Percentiles rank a stretch among this genome's conserved stretches.
Evolutionary conservation across 352 stramenopile species (phyloP).

Genomic region (Pythium folliculosum): DNA sequence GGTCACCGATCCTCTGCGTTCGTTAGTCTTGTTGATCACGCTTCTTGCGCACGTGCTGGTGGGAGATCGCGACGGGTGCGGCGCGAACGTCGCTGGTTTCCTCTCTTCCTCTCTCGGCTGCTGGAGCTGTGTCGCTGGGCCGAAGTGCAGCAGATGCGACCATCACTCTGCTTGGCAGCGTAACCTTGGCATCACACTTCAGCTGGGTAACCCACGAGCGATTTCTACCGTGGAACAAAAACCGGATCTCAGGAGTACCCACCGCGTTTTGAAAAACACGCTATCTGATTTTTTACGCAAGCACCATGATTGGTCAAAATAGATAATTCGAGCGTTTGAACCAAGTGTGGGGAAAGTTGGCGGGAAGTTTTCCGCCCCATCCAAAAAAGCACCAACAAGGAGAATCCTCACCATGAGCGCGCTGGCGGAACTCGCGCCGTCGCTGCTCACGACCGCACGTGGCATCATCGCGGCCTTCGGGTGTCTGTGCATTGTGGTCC

Average conservation of each 20-base stretch:
- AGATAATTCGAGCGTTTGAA: not conserved
- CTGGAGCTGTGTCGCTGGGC: constrained; percentile 1
- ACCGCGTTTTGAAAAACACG: constrained; percentile 10
- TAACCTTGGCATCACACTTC: not conserved
- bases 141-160: constrained; percentile 14
- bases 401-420: constrained; percentile 2
- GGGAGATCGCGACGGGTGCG: not conserved
- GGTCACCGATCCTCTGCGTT: too few species aligned
- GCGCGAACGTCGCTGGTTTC: not conserved
- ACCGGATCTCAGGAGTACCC: not conserved
- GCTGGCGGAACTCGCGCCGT: constrained; percentile 16
- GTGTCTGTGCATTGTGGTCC: constrained; percentile 15
- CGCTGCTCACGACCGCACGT: constrained; percentile 22
- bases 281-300: not conserved
- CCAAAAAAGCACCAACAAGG: not conserved
- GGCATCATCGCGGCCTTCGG: constrained; percentile 27
- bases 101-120: not conserved
- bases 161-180: constrained; percentile 22
- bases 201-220: not conserved
- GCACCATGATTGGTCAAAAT: constrained; percentile 21
- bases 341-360: constrained; percentile 1
- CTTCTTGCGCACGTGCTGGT: too few species aligned
- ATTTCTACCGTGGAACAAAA: not conserved
- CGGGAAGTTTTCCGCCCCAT: constrained; percentile 4
- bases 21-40: too few species aligned